These are phyloP conservation scores for Rhodofomes roseus DNA, from an alignment of 1,284 basidiomycete genomes.

Conservation along the genomic window DNA sequence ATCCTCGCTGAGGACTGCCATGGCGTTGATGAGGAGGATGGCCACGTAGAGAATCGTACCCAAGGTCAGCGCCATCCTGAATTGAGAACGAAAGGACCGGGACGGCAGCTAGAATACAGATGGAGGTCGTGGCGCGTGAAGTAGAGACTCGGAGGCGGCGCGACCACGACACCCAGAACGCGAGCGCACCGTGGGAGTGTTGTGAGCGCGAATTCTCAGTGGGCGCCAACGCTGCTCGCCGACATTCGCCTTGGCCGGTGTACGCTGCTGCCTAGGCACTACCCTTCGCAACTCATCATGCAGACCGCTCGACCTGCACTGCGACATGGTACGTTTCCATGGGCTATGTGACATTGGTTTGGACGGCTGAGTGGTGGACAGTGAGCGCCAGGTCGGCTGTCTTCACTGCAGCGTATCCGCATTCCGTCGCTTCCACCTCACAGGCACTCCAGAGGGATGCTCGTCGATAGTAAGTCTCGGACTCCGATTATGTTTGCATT, in stretches of 20 bases:
- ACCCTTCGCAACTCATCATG: constrained; percentile 27
- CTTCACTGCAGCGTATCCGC: constrained; percentile 11
- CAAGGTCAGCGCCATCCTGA: constrained; percentile 43
- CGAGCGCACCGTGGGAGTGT: constrained; percentile 2
- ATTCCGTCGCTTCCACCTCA: constrained; percentile 25
- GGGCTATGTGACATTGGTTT: not conserved
- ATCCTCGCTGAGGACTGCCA: constrained; percentile 94
- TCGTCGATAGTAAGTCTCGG: constrained; percentile 37
- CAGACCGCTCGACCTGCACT: constrained; percentile 28
- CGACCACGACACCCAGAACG: not conserved
- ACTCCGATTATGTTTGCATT: not conserved
- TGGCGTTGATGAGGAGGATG: constrained; percentile 86
- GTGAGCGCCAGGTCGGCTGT: constrained; percentile 11
- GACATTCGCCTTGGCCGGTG: not conserved
- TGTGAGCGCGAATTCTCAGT: not conserved
- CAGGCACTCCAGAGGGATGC: constrained; percentile 31
- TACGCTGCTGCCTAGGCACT: not conserved
- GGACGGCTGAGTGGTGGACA: not conserved
- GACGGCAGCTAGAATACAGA: not conserved
- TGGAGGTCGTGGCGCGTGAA: constrained; percentile 1
- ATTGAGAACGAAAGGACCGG: not conserved
- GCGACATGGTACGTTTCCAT: constrained; percentile 15
- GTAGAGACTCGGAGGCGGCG: not conserved
- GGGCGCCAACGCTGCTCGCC: not conserved
- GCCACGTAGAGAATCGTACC: constrained; percentile 71